Conservation (phyloP, 177 flowering plant species). For the Vitis hybrid region DNA sequence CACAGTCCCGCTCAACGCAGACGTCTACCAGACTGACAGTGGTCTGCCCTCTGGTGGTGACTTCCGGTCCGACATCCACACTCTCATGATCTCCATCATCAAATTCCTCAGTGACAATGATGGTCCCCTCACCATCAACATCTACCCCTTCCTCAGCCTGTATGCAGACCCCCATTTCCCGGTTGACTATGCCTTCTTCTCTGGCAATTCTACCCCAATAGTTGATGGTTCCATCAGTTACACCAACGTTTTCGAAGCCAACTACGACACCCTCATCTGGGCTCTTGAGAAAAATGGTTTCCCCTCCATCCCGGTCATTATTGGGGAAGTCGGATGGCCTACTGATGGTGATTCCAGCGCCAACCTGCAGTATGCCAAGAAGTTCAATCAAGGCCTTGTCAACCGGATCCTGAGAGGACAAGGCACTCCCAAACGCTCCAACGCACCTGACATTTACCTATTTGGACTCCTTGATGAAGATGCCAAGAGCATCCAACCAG, state of each 20-base stretch:
- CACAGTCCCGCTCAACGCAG: constrained; percentile 86
- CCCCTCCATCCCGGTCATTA: constrained; percentile 52
- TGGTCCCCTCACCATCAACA: constrained; percentile 74
- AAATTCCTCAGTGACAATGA: constrained; percentile 68
- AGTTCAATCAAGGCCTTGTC: constrained; percentile 80
- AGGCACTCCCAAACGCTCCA: constrained; percentile 71
- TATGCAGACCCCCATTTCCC: constrained; percentile 82
- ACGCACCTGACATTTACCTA: constrained; percentile 61
- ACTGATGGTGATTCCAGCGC: constrained; percentile 77
- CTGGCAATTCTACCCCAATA: constrained; percentile 42
- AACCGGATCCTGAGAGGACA: constrained; percentile 43
- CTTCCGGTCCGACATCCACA: constrained; percentile 75
- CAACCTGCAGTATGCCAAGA: constrained; percentile 48
- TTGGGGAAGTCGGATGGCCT: constrained; percentile 97
- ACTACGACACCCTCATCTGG: constrained; percentile 78
- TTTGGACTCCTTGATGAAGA: constrained; percentile 84
- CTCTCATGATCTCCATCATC: constrained; percentile 69
- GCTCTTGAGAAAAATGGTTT: constrained; percentile 88
- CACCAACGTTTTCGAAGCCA: constrained; percentile 88
- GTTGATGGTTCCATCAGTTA: constrained; percentile 79
- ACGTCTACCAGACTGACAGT: constrained; percentile 64
- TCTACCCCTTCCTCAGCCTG: constrained; percentile 94
- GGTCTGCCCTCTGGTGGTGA: constrained; percentile 83
- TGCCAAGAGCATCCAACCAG: constrained; percentile 67
- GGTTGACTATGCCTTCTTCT: constrained; percentile 79